Evolutionary conservation across 257 asterid genomes (phyloP), one percentile per base, ranked within the genome.

Genomic region (Schizonepeta tenuifolia): DNA sequence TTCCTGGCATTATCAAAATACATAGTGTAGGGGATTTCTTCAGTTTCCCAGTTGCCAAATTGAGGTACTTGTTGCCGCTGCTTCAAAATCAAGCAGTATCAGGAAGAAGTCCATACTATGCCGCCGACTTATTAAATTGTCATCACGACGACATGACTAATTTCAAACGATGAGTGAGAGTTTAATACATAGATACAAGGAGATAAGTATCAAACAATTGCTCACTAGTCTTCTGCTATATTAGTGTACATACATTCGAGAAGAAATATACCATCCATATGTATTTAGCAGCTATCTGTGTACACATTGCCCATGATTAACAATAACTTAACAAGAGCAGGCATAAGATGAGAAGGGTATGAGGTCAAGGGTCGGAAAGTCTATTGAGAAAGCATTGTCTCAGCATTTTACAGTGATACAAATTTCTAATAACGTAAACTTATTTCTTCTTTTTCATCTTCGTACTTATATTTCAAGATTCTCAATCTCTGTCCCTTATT

Each of bases 11-110:
- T 86, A 67, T 89, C 97, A 17, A 88, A 92, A 64, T 78, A 86
- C 18, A 61, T 63, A n/a, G 94, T 79, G 79, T 90, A 88, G 17
- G 86, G 93, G 50, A 86, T 79, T 67, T 87, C 96, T 47, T 86
- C 92, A 15, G 83, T 75, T 74, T 88, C 98, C 96, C 90, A 88
- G 81, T 90, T 78, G 69, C 96, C 98, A 73, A 89, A 88, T 79
- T 85, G 80, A 9, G 96, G 98, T 59, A 79, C 83, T 60, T 84
- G 90, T 18, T 85, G 21, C 10, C 70, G 88, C 81, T 90, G 83
- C 89, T 58, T 68, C 77, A 78, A 63, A 41, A 33, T 65, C 54
- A 58, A 47, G 58, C 75, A 69, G 53, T 51, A 67, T 80, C 64
- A 65, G 56, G 18, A 46, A 51, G 9, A 60, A 7, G 63, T 51